These are phyloP conservation scores for Nepenthes alata DNA, from an alignment of 179 eudicot genomes.

Conservation along the genomic window DNA sequence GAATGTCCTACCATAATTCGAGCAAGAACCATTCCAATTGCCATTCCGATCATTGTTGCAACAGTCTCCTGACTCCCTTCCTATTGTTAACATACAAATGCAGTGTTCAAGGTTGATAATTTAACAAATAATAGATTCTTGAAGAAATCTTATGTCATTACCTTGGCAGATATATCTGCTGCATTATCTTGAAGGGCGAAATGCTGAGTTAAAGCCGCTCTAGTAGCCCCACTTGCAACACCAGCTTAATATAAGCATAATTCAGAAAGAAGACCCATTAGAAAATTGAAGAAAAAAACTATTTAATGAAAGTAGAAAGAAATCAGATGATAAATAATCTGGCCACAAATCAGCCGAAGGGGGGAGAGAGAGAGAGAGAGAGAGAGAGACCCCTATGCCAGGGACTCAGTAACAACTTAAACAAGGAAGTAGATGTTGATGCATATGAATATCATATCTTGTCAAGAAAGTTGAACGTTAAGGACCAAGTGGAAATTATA, in stretches of 20 bases:
- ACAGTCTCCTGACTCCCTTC: conserved; percentile 99
- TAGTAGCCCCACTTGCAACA: conserved; percentile 98
- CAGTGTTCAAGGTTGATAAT: conserved; percentile 5
- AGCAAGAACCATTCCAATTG: conserved; percentile 90
- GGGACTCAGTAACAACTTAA: no score
- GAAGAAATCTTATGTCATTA: conserved; percentile 12
- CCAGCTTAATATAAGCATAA: conserved; percentile 52
- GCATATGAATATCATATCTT: no score
- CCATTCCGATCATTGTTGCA: conserved; percentile 98
- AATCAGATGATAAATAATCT: no score
- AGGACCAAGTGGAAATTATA: neutral
- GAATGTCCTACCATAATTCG: conserved; percentile 67
- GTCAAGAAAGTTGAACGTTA: no score
- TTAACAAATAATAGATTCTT: neutral
- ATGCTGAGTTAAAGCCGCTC: conserved; percentile 98
- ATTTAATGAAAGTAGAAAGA: neutral
- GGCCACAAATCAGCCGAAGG: no score
- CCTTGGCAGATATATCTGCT: conserved; percentile 99
- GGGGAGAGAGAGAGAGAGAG: no score
- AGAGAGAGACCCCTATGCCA: no score
- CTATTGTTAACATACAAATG: conserved; percentile 20
- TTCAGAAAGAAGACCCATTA: conserved; percentile 1
- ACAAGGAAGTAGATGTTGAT: no score
- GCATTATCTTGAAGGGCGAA: conserved; percentile 95
- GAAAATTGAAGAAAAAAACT: neutral